phyloP scores from a whole-genome alignment of 2,329 filamentous ascomycete genomes.

The Epichloe amarillans region DNA sequence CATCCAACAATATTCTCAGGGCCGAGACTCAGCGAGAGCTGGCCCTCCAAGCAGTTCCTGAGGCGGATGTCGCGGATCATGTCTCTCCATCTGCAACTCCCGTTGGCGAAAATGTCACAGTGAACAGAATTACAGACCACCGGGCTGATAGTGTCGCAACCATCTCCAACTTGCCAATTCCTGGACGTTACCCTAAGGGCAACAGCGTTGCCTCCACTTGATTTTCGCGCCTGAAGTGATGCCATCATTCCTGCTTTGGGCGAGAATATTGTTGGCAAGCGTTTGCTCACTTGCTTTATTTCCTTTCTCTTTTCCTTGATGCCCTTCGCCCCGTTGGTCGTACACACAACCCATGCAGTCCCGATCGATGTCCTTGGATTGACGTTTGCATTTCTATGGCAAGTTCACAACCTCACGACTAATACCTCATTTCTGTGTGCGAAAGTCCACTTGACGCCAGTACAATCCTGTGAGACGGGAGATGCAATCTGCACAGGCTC shows the following conservation, averaged over 20 bases:
- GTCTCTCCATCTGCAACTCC: constrained; percentile 3
- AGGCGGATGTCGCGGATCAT: constrained; percentile 8
- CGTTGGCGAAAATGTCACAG: background rate
- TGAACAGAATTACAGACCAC: constrained; percentile 14
- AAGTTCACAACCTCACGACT: background rate
- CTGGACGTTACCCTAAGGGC: constrained; percentile 47
- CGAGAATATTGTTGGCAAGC: background rate
- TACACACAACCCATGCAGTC: background rate
- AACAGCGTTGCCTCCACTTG: constrained; percentile 25
- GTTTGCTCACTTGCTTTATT: background rate
- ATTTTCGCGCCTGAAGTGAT: background rate
- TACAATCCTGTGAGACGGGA: background rate
- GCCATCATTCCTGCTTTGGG: background rate
- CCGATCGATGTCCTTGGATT: background rate
- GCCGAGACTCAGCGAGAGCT: constrained; percentile 13
- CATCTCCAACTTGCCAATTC: constrained; percentile 55
- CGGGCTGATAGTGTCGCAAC: constrained; percentile 35
- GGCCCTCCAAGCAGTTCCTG: constrained; percentile 8
- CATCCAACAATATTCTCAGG: constrained; percentile 8
- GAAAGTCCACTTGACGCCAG: background rate
- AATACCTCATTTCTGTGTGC: too few relatives aligned
- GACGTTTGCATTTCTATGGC: background rate
- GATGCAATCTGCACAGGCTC: background rate
- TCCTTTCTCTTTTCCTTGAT: background rate
- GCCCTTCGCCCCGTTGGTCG: background rate